Base-by-base conservation (phyloP, 495 filamentous ascomycete genomes). In the Hypoxylon intermedium region DNA sequence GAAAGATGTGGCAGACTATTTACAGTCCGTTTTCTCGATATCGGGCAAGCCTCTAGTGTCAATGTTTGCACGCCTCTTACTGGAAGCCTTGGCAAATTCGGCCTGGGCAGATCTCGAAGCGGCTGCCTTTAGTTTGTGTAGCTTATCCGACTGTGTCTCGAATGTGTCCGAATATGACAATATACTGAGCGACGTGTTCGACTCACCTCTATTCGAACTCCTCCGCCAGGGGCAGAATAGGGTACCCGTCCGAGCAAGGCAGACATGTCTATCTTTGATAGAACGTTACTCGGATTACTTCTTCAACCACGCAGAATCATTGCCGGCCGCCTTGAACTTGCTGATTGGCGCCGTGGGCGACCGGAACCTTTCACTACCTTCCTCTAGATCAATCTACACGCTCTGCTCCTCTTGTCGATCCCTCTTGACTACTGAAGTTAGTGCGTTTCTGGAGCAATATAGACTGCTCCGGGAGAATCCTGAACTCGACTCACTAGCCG, bases 281-380 rank as follows among this genome's bases (percentile, higher is more conserved):
- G 89, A 88, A 58, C 82, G 82, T 42, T 97, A 94, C 73, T 83
- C 87, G 26, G 82, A 86, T 31, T 97, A 91, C 74, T 97, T 97
- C 70, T 83, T 89, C 67, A 82, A 85, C 21, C 83, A 91, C 65
- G 77, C 84, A 15, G 78, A 87, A 52, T 80, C 85, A 59, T 82
- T 98, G 6, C 88, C 91, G 0, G 73, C 83, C 52, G 88, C 90
- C 2, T 76, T 98, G 23, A 92, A 87, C 53, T 88, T 96, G 46
- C 80, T 97, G 2, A 96, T 97, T 67, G 80, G 80, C 36, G 88
- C 90, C 1, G 77, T 96, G 26, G 81, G 83, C 16, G 85, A 87
- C 20, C 80, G 83, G 6, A 74, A 82, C 9, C 82, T 95, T 40
- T 87, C 89, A 9, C 76, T 79, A 13, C 76, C 83, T 34, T 90